Evolutionary conservation across 768 basidiomycete genomes (phyloP).

Genomic region (Rossbeevera mucosa): DNA sequence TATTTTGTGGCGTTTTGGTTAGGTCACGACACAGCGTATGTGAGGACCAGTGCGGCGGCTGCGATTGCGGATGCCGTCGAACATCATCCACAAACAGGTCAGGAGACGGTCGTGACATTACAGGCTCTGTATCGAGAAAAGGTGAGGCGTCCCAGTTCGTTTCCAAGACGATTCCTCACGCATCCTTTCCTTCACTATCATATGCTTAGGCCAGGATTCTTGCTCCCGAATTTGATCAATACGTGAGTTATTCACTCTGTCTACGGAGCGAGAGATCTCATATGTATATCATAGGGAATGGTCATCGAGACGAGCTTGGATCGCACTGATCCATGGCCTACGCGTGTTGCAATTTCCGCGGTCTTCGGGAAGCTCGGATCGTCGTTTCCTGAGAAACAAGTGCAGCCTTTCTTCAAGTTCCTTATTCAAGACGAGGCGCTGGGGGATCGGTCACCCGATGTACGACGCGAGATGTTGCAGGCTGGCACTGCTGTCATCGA

Average conservation of each 20-base stretch:
- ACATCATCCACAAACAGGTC: slow-evolving; percentile 59
- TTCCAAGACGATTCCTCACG: background rate
- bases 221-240: slow-evolving; percentile 90
- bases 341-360: slow-evolving; percentile 68
- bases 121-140: slow-evolving; percentile 81
- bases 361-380: slow-evolving; percentile 67
- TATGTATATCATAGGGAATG: slow-evolving; percentile 64
- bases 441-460: slow-evolving; percentile 78
- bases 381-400: slow-evolving; percentile 53
- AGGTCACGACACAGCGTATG: slow-evolving; percentile 81
- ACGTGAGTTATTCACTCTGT: slow-evolving; percentile 44
- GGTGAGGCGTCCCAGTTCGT: slow-evolving; percentile 32
- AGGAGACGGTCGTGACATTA: slow-evolving; percentile 46
- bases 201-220: slow-evolving; percentile 67
- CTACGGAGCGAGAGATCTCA: background rate
- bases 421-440: slow-evolving; percentile 82
- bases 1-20: background rate
- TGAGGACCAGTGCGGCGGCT: slow-evolving; percentile 63
- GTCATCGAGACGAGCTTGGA: slow-evolving; percentile 84
- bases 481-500: slow-evolving; percentile 84
- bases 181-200: background rate
- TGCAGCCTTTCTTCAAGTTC: slow-evolving; percentile 77
- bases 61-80: slow-evolving; percentile 76
- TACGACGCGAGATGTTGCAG: slow-evolving; percentile 82
- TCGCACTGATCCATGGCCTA: slow-evolving; percentile 82